A percentile compares a stretch with the other conserved stretches of the same genome.
Conservation (phyloP, 2,329 filamentous ascomycete species). For the Trichoderma atroviride region DNA sequence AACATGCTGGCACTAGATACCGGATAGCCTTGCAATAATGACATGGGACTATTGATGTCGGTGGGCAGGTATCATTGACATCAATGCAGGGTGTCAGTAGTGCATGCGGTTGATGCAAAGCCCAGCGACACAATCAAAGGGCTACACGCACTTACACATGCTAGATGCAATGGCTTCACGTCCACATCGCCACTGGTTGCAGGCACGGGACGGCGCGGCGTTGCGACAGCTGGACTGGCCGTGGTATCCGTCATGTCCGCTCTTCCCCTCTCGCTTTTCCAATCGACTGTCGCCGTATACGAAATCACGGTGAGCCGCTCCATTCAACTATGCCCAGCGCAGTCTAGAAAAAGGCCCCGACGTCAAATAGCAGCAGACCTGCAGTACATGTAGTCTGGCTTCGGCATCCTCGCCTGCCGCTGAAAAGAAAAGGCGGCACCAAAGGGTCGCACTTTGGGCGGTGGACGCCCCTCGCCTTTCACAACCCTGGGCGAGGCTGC, state of each 20-base stretch:
- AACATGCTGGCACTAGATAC: background rate
- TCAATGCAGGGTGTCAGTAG: background rate
- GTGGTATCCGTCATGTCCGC: background rate
- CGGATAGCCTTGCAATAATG: background rate
- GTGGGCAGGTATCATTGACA: background rate
- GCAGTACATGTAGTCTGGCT: constrained; percentile 5
- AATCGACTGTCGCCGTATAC: background rate
- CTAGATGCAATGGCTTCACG: background rate
- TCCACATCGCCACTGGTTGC: constrained; percentile 13
- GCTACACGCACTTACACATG: background rate
- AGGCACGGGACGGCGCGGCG: constrained; percentile 1
- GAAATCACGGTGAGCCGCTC: constrained; percentile 1
- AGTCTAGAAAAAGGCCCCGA: constrained; percentile 5
- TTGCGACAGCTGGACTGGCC: background rate
- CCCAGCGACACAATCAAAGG: background rate
- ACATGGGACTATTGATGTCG: background rate
- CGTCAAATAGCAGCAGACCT: background rate
- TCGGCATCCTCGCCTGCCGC: background rate
- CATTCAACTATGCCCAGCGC: constrained; percentile 9
- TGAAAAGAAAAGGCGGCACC: background rate
- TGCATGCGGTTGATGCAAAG: background rate
- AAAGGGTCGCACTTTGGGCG: background rate
- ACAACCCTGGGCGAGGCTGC: constrained; percentile 12
- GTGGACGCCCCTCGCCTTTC: background rate
- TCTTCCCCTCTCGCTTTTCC: background rate